Evolutionary conservation across 202 grass and related monocot genomes (phyloP), one percentile per base, ranked within the genome.

Genomic region (Zizania palustris): DNA sequence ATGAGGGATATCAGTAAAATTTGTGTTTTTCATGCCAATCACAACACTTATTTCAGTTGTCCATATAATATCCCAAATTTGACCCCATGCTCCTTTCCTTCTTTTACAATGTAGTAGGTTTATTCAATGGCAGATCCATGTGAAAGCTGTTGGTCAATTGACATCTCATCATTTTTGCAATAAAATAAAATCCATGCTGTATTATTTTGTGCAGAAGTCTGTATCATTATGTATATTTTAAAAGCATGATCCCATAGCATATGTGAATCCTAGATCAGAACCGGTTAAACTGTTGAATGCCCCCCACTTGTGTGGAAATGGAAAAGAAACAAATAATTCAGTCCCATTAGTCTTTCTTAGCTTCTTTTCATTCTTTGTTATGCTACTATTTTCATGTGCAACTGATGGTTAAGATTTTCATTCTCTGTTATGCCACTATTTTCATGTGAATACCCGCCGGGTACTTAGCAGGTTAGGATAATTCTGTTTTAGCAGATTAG

Each of bases 321-420:
- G 15, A 49, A 69, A 69, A 28, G 4, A 37, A n/a, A 55, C 51
- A 36, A 68, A 34, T 34, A 45, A 7, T 67, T 46, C 9, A 75
- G 51, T 14, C 21, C n/a, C 42, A 49, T 53, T 19, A 19, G 46
- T 69, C 42, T 42, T 85, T 68, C 13, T 43, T 14, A 7, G 21
- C 2, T 5, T 16, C 34, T 55, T 6, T 46, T 56, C 72, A 50
- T 69, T 63, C 11, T 61, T 39, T 44, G 9, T 57, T 75, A 28
- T 38, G 56, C 10, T 57, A 81, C 3, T 15, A 48, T 65, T 81
- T 13, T 70, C 37, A 56, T 75, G 45, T 62, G 45, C 15, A 68
- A n/a, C 63, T 61, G 8, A 69, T 51, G 62, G 3, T 85, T 74
- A 16, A 28, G 33, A 9, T 40, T 53, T 85, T 61, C 5, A 5